Percentiles rank a stretch among this genome's conserved stretches.
These are phyloP conservation scores for Zygoascus biomembranicola DNA, from an alignment of 805 yeast genomes.

Conservation along the genomic window DNA sequence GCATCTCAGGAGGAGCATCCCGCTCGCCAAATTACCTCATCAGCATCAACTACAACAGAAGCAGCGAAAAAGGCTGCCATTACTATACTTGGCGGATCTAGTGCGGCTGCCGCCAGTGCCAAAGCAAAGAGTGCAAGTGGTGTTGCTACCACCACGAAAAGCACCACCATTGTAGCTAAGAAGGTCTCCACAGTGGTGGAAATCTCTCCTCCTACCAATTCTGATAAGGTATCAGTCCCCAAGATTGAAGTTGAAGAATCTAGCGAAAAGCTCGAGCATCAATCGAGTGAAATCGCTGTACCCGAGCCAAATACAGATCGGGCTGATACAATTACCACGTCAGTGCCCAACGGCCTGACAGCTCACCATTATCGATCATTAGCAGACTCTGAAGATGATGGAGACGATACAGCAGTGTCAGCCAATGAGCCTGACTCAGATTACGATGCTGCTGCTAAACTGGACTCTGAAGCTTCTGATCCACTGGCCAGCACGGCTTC, in stretches of 20 bases:
- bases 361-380: conserved; percentile 2
- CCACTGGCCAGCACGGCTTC: background rate
- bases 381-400: conserved; percentile 1
- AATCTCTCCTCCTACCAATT: background rate
- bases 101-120: background rate
- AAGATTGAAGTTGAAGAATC: background rate
- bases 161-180: background rate
- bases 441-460: background rate
- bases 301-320: background rate
- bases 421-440: background rate
- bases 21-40: background rate
- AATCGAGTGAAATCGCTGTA: background rate
- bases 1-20: background rate
- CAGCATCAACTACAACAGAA: background rate
- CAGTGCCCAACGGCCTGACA: background rate
- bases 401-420: background rate
- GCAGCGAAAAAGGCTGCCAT: background rate
- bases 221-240: background rate
- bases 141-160: background rate
- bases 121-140: background rate
- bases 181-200: background rate
- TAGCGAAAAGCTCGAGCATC: background rate
- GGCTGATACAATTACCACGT: background rate
- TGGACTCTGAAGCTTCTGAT: background rate
- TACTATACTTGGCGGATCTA: background rate